Evolutionary conservation across 352 stramenopile genomes (phyloP).

Genomic region (Globisporangium solare): DNA sequence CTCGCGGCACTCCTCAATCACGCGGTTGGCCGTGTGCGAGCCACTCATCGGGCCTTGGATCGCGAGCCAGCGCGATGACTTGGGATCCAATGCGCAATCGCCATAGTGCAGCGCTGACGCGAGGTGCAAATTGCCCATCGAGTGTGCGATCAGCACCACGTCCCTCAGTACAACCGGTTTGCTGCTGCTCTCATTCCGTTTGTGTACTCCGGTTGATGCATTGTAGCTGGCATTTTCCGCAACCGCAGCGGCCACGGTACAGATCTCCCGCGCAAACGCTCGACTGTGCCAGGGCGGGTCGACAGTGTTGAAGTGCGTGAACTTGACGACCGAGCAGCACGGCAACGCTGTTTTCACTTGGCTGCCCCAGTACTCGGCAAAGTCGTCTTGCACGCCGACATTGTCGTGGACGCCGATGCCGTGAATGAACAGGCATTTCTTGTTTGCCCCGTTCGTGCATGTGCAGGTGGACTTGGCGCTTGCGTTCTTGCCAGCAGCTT

Average conservation of each 20-base stretch:
- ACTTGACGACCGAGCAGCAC: conserved; percentile 33
- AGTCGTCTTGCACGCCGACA: conserved; percentile 19
- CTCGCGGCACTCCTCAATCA: conserved; percentile 7
- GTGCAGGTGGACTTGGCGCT: background rate
- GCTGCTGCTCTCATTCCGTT: background rate
- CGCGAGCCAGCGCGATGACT: conserved; percentile 19
- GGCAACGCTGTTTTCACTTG: conserved; percentile 17
- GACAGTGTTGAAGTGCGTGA: conserved; percentile 32
- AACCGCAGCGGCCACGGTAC: conserved; percentile 21
- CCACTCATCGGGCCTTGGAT: conserved; percentile 23
- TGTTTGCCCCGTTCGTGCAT: conserved; percentile 9
- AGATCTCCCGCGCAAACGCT: conserved; percentile 22
- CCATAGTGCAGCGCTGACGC: conserved; percentile 19
- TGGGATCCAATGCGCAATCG: conserved; percentile 16
- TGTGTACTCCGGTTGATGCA: background rate
- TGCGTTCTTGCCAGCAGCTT: too few species aligned
- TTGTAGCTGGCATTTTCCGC: conserved; percentile 7
- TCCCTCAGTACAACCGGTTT: conserved; percentile 12
- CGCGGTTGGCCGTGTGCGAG: conserved; percentile 6
- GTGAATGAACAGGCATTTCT: conserved; percentile 42
- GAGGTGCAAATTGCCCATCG: conserved; percentile 35
- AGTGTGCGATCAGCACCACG: conserved; percentile 31
- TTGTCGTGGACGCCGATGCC: conserved; percentile 29
- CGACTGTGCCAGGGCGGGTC: conserved; percentile 22
- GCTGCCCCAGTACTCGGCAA: conserved; percentile 25